Base-by-base conservation (phyloP, 2,329 filamentous ascomycete species). In the Xylariaceae sp. region DNA sequence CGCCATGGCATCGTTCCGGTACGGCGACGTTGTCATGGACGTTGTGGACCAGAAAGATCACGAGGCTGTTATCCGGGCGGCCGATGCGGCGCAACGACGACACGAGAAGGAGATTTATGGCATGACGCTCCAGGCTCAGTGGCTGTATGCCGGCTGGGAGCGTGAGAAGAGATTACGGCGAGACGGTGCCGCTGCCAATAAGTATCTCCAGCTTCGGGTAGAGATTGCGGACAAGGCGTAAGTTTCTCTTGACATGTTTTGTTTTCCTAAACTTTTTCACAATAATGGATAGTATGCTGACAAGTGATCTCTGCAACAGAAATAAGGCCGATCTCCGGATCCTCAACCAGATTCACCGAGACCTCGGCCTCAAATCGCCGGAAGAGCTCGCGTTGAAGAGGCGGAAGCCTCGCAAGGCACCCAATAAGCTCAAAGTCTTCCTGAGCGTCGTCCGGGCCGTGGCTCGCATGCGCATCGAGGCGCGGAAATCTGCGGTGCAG, bases 321-420 rank as follows among this genome's bases (percentile, higher is more conserved):
- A 99, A 97, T 76, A 87, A 92, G 71, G 88, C 89, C 57, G 90
- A 97, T 70, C 84, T 97, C 56, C 83, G 85, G 50, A 87, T 96
- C 67, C 85, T 97, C 60, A 83, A 87, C 64, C 81, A 88, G 64
- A 95, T 96, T 77, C 89, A 88, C 59, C 83, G 89, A 52, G 68
- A 75, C 32, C 68, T 77, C 31, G 74, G 74, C 50, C 67, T 74
- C 56, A 67, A 68, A 49, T 62, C 67, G 35, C 67, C 69, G 27
- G 63, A 65, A 40, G 60, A 62, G 46, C 62, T 69, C n/a, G 55
- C 65, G 27, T 72, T 51, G 52, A 68, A 53, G 62, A 72, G 43
- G 60, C 64, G 30, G 56, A 66, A 53, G 47, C 62, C 50, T 56
- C 52, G 53, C 37, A 54, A 54, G 34, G 49, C 56, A 3, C 3